These are phyloP conservation scores for Drosera spatulata DNA, from an alignment of 179 eudicot genomes.

Conservation along the genomic window DNA sequence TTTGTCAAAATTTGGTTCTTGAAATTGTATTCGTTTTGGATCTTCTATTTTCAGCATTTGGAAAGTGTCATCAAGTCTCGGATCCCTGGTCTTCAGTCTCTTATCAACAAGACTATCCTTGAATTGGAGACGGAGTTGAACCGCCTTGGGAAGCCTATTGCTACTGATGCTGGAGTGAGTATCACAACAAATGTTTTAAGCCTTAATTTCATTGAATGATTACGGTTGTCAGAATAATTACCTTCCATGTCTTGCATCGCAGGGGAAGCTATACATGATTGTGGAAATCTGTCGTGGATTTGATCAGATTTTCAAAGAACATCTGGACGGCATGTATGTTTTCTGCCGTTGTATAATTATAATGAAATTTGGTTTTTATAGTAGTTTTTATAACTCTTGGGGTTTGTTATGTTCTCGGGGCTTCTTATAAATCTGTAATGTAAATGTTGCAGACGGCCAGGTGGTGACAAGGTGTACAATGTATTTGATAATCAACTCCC, in stretches of 20 bases:
- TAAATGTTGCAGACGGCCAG: conserved; percentile 51
- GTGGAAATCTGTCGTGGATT: conserved; percentile 95
- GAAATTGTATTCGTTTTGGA: no score
- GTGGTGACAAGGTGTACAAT: conserved; percentile 85
- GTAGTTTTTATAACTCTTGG: neutral
- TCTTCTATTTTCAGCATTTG: conserved; percentile 52
- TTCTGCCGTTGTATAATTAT: no score
- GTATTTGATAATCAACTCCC: conserved; percentile 96
- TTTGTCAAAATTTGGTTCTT: no score
- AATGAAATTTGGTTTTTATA: neutral
- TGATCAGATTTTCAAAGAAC: conserved; percentile 84
- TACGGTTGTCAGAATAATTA: neutral
- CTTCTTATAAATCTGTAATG: neutral
- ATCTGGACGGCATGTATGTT: conserved; percentile 47
- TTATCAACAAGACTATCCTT: conserved; percentile 75
- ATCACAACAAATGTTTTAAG: conserved; percentile 1
- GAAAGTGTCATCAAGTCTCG: conserved; percentile 70
- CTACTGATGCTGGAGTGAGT: conserved; percentile 86
- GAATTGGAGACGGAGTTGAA: conserved; percentile 93
- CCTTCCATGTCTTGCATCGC: conserved; percentile 6
- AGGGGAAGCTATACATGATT: conserved; percentile 84
- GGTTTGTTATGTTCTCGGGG: neutral
- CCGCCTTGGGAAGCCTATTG: conserved; percentile 85
- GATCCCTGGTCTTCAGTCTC: conserved; percentile 70
- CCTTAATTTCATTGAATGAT: neutral